Evolutionary conservation across 257 asterid species (phyloP).

Genomic region (Lithospermum erythrorhizon): DNA sequence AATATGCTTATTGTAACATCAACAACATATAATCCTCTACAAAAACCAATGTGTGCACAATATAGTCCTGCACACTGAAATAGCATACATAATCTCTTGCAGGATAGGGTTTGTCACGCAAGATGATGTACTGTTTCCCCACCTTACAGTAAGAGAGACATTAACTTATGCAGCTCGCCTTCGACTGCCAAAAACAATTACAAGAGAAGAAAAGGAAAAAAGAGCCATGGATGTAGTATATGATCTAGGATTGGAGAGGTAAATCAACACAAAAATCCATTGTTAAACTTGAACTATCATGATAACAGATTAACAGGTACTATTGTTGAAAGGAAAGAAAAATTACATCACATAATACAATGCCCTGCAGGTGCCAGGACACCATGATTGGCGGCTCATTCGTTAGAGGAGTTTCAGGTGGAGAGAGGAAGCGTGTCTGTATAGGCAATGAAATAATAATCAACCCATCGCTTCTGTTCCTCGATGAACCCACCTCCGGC

Average conservation of each 20-base stretch:
- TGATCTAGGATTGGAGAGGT: constrained; percentile 89
- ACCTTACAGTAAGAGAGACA: constrained; percentile 89
- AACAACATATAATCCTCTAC: not conserved
- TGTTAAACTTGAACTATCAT: not conserved
- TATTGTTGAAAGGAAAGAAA: not conserved
- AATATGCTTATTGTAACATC: not conserved
- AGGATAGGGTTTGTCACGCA: constrained; percentile 98
- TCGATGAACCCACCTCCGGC: constrained; percentile 96
- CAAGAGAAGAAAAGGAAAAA: constrained; percentile 61
- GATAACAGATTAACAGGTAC: no score
- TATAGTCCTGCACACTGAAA: not conserved
- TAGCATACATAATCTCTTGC: constrained; percentile 19
- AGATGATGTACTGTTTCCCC: constrained; percentile 92
- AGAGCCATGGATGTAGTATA: constrained; percentile 70
- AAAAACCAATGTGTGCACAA: not conserved
- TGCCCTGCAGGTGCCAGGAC: constrained; percentile 68
- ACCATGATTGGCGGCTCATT: constrained; percentile 97
- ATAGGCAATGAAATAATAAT: constrained; percentile 87
- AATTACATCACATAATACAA: not conserved
- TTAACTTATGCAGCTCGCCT: constrained; percentile 72
- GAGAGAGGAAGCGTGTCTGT: constrained; percentile 89
- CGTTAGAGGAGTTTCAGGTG: constrained; percentile 93
- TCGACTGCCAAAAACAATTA: constrained; percentile 57
- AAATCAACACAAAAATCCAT: not conserved
- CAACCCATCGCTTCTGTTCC: constrained; percentile 84